Percentiles rank a stretch among this genome's conserved stretches.
These are phyloP conservation scores for Penicillium sp. DNA, from an alignment of 2,329 filamentous ascomycete species.

Conservation along the genomic window DNA sequence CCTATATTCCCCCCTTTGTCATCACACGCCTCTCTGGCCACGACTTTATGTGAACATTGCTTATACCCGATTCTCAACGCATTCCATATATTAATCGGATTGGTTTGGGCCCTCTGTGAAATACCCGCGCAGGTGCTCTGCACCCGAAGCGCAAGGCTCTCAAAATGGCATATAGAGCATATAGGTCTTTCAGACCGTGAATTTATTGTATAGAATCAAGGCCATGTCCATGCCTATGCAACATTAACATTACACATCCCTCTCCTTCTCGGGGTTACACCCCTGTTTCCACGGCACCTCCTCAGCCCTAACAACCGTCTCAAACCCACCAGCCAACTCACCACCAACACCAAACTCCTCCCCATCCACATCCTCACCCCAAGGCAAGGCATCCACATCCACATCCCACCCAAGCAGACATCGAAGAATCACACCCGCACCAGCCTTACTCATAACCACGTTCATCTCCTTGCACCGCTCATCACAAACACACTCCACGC, in stretches of 20 bases:
- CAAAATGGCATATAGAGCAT: neutral
- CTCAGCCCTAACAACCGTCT: slow-evolving; percentile 72
- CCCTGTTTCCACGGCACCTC: slow-evolving; percentile 50
- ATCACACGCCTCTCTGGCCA: slow-evolving; percentile 1
- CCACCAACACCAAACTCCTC: slow-evolving; percentile 47
- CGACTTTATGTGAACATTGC: slow-evolving; percentile 24
- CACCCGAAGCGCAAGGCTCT: neutral
- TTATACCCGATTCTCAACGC: slow-evolving; percentile 18
- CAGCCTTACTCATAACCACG: slow-evolving; percentile 88
- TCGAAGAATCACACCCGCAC: slow-evolving; percentile 74
- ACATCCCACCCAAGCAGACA: slow-evolving; percentile 69
- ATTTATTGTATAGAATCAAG: neutral
- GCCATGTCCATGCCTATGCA: neutral
- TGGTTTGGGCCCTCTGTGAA: neutral
- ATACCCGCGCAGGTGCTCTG: neutral
- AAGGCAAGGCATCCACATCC: slow-evolving; percentile 76
- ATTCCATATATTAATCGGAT: slow-evolving; percentile 3
- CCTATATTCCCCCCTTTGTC: neutral
- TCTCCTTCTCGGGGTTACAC: slow-evolving; percentile 8
- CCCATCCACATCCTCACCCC: slow-evolving; percentile 75
- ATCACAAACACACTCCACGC: slow-evolving; percentile 82
- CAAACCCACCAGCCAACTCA: slow-evolving; percentile 63
- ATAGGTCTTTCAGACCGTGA: neutral
- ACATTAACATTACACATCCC: neutral
- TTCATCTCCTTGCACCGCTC: slow-evolving; percentile 82